Conservation (phyloP, 345 rosid genomes). For the Salix suchowensis region DNA sequence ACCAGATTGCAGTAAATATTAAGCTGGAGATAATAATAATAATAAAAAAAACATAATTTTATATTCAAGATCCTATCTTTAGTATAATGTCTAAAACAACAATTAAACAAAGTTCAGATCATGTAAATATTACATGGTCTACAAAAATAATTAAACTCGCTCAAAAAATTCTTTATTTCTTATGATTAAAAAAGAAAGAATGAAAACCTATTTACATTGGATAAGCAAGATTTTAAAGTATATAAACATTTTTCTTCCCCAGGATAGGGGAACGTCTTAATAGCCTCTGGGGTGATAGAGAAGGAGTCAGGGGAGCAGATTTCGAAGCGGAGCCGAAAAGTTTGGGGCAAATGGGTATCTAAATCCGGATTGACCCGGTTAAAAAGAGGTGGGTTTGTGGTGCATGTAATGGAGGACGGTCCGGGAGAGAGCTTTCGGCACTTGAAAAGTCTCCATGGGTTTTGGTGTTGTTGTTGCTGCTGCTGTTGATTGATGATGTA, state of each 20-base stretch:
- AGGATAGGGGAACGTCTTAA: slow-evolving; percentile 49
- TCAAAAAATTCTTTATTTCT: too few relatives aligned
- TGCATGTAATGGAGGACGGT: slow-evolving; percentile 1
- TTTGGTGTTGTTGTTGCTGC: slow-evolving; percentile 19
- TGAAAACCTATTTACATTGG: slow-evolving; percentile 40
- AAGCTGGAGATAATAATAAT: background rate
- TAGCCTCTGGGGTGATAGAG: slow-evolving; percentile 48
- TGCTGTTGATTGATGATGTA: slow-evolving; percentile 23
- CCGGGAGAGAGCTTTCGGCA: slow-evolving; percentile 52
- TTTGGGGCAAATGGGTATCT: slow-evolving; percentile 25
- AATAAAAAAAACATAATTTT: background rate
- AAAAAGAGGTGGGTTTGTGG: slow-evolving; percentile 19
- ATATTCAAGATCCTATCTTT: background rate
- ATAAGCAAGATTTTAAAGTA: slow-evolving; percentile 44
- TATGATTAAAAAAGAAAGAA: background rate
- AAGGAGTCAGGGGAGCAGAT: slow-evolving; percentile 85
- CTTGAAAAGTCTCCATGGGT: slow-evolving; percentile 59
- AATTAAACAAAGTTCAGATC: too few relatives aligned
- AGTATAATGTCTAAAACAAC: too few relatives aligned
- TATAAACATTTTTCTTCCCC: slow-evolving; percentile 54
- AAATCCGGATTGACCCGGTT: slow-evolving; percentile 12
- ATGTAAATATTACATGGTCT: too few relatives aligned
- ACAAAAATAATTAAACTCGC: too few relatives aligned
- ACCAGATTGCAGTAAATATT: slow-evolving; percentile 5
- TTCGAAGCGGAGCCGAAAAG: slow-evolving; percentile 70